Conservation (phyloP, 78 protist species). For the Dictyostelium brefeldianum region DNA sequence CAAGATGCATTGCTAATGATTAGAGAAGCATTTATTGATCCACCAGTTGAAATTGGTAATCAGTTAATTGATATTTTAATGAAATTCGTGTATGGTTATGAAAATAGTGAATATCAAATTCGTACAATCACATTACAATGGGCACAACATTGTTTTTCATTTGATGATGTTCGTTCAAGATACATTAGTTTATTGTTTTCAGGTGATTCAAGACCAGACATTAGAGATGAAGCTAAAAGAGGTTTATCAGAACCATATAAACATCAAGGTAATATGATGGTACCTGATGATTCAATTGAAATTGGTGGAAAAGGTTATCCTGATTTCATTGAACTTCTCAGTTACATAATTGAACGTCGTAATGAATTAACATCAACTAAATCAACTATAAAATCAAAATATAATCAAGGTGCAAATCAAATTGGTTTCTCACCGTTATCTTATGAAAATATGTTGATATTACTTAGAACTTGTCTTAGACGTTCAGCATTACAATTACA, state of each 20-base stretch:
- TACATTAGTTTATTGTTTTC: slow-evolving; percentile 51
- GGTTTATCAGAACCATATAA: slow-evolving; percentile 56
- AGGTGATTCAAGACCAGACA: slow-evolving; percentile 65
- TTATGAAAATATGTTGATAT: slow-evolving; percentile 38
- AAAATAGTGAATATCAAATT: slow-evolving; percentile 28
- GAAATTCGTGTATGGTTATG: neutral
- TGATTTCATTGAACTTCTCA: slow-evolving; percentile 7
- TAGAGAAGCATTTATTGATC: slow-evolving; percentile 51
- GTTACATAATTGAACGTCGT: slow-evolving; percentile 11
- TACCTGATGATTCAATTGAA: slow-evolving; percentile 13
- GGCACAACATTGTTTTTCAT: slow-evolving; percentile 78
- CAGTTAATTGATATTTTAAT: slow-evolving; percentile 8
- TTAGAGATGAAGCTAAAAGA: slow-evolving; percentile 59
- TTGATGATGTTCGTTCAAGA: slow-evolving; percentile 50
- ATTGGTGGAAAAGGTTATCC: slow-evolving; percentile 3
- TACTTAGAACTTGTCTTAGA: slow-evolving; percentile 26
- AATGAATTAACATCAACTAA: neutral
- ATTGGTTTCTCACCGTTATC: slow-evolving; percentile 41
- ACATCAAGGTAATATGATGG: slow-evolving; percentile 67
- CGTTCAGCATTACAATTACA: slow-evolving; percentile 19
- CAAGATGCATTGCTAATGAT: slow-evolving; percentile 56
- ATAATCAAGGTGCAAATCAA: slow-evolving; percentile 41
- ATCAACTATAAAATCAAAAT: neutral
- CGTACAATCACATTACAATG: slow-evolving; percentile 40
- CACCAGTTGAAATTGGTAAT: neutral